phyloP scores from a whole-genome alignment of 2,329 filamentous ascomycete species.

The Nemania abortiva region DNA sequence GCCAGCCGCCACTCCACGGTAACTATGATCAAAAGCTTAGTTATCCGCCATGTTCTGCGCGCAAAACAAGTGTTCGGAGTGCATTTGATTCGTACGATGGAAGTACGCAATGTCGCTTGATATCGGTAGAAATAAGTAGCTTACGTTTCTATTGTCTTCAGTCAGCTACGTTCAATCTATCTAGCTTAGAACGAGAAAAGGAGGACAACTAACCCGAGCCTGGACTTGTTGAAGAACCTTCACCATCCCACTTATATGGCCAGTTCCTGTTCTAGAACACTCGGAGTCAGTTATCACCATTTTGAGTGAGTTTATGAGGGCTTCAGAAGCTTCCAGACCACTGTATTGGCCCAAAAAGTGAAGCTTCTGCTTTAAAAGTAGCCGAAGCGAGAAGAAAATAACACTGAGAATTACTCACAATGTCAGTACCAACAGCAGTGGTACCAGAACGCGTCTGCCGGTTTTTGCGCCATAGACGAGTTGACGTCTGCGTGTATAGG shows the following conservation, averaged over 20 bases:
- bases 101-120: not conserved
- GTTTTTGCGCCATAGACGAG: slow-evolving; percentile 68
- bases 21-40: slow-evolving; percentile 52
- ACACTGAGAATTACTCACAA: slow-evolving; percentile 45
- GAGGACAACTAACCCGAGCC: slow-evolving; percentile 52
- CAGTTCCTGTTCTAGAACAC: slow-evolving; percentile 60
- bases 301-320: no score
- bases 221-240: slow-evolving; percentile 60
- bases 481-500: slow-evolving; percentile 62
- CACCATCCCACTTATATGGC: slow-evolving; percentile 61
- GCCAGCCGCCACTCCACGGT: slow-evolving; percentile 56
- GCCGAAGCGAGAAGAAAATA: no score
- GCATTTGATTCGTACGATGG: not conserved
- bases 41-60: not conserved
- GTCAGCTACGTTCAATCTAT: slow-evolving; percentile 28
- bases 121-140: slow-evolving; percentile 12
- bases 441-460: slow-evolving; percentile 56
- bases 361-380: no score
- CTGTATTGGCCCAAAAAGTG: no score
- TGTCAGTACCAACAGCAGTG: slow-evolving; percentile 61
- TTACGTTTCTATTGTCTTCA: slow-evolving; percentile 44
- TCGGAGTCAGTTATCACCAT: not conserved
- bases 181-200: not conserved
- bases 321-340: no score
- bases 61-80: not conserved